These are phyloP conservation scores for Datura wrightii DNA, from an alignment of 257 asterid genomes.

Conservation along the genomic window DNA sequence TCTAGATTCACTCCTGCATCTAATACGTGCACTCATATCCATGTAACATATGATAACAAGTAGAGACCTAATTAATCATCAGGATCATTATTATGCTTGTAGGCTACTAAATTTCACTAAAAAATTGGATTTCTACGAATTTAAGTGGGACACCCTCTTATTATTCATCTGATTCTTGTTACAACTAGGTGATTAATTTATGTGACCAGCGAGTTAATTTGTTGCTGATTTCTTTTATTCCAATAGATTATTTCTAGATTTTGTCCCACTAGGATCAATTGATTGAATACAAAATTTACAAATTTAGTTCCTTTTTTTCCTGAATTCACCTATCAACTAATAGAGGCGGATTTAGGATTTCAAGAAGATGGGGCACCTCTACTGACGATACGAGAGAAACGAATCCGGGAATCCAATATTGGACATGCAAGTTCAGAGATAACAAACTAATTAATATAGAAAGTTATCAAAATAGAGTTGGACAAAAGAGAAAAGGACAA, in stretches of 20 bases:
- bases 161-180: background rate
- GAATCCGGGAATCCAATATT: background rate
- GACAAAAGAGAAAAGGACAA: background rate
- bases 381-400: background rate
- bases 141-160: background rate
- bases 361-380: slow-evolving; percentile 12
- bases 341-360: background rate
- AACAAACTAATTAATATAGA: background rate
- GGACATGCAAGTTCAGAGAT: background rate
- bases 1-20: background rate
- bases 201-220: background rate
- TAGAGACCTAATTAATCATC: slow-evolving; percentile 2
- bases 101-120: background rate
- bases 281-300: background rate
- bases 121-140: background rate
- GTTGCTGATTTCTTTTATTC: too few species aligned
- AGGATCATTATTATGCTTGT: background rate
- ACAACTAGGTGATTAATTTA: background rate
- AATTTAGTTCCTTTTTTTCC: background rate
- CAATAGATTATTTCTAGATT: background rate
- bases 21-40: background rate
- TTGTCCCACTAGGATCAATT: background rate
- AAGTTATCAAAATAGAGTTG: background rate
- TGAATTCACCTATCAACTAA: slow-evolving; percentile 17
- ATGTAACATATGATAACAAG: slow-evolving; percentile 6